Conservation (phyloP, 768 basidiomycete genomes). For the Zangia roseola region DNA sequence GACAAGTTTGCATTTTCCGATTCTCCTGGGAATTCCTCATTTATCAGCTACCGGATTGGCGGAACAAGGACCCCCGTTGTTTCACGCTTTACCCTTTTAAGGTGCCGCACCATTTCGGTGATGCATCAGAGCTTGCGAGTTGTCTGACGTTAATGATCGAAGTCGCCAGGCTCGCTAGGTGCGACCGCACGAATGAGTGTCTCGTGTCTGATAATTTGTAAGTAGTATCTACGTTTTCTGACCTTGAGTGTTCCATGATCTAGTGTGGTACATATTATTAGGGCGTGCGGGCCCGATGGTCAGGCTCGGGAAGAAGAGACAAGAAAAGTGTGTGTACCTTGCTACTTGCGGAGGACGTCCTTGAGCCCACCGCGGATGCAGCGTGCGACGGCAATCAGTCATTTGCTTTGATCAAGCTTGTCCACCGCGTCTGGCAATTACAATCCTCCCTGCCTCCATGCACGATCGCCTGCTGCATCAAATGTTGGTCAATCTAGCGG, state of each 20-base stretch:
- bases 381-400: constrained; percentile 14
- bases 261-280: not conserved
- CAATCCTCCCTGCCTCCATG: constrained; percentile 30
- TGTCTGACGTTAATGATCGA: too few relatives aligned
- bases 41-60: not conserved
- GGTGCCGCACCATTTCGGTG: not conserved
- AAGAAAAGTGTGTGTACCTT: not conserved
- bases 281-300: not conserved
- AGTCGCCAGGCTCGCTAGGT: too few relatives aligned
- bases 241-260: not conserved
- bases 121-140: too few relatives aligned
- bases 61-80: too few relatives aligned
- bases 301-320: constrained; percentile 1
- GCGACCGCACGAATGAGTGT: not conserved
- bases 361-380: constrained; percentile 23
- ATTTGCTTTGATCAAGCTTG: constrained; percentile 18
- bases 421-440: constrained; percentile 32
- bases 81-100: not conserved
- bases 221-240: not conserved
- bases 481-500: constrained; percentile 3
- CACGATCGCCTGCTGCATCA: constrained; percentile 25
- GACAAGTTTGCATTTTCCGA: not conserved
- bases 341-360: constrained; percentile 19
- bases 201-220: not conserved
- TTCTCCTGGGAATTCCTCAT: not conserved